These are phyloP conservation scores for Penicillium italicum DNA, from an alignment of 2,329 filamentous ascomycete species.

Conservation along the genomic window DNA sequence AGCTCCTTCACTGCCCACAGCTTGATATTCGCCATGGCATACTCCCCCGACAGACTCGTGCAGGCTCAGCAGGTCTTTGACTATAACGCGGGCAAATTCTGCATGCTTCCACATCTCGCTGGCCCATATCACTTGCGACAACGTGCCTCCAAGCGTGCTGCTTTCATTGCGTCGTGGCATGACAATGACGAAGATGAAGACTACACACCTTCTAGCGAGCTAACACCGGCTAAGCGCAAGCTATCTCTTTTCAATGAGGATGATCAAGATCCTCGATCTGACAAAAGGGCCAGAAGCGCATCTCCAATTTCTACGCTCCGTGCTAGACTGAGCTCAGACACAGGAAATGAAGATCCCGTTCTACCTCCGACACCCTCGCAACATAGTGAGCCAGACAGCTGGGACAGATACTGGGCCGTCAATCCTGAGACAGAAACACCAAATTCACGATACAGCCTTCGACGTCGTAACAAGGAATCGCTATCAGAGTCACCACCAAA, in stretches of 20 bases:
- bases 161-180: not conserved
- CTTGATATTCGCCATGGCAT: not conserved
- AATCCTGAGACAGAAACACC: not conserved
- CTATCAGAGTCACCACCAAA: not conserved
- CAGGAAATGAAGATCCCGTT: not conserved
- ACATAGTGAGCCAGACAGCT: not conserved
- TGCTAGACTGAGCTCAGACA: not conserved
- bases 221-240: conserved; percentile 3
- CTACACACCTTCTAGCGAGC: conserved; percentile 26
- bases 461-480: not conserved
- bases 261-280: not conserved
- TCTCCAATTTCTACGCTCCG: not conserved
- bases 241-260: not conserved
- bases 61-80: not conserved
- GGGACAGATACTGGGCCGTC: conserved; percentile 3
- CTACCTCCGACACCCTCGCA: not conserved
- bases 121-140: not conserved
- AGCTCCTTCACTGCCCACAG: not conserved
- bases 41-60: not conserved
- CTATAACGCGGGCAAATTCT: not conserved
- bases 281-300: not conserved
- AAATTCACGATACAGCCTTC: not conserved
- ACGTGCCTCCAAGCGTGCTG: not conserved
- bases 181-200: conserved; percentile 37
- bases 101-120: not conserved